These are phyloP conservation scores for Penicillium brevicompactum DNA, from an alignment of 2,329 filamentous ascomycete species.

Conservation along the genomic window DNA sequence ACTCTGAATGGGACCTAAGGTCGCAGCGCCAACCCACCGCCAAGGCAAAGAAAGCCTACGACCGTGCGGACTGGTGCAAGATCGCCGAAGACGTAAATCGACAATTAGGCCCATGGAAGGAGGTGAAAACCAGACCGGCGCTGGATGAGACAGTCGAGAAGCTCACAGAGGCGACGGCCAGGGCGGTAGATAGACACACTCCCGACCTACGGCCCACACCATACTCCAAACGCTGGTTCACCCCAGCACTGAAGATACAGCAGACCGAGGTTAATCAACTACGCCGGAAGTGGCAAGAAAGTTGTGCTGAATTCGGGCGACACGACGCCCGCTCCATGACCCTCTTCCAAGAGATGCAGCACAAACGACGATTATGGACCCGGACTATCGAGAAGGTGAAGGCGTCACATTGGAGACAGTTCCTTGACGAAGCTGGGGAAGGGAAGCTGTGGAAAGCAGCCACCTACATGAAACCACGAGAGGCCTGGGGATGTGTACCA, in stretches of 20 bases:
- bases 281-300: conserved; percentile 21
- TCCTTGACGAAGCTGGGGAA: conserved; percentile 15
- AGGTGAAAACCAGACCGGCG: background rate
- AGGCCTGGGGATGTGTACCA: conserved; percentile 16
- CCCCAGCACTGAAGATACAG: conserved; percentile 24
- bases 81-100: background rate
- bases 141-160: background rate
- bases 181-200: background rate
- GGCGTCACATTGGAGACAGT: conserved; percentile 22
- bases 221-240: conserved; percentile 31
- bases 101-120: background rate
- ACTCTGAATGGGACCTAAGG: background rate
- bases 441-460: conserved; percentile 20
- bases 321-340: conserved; percentile 2
- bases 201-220: background rate
- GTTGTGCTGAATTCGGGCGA: conserved; percentile 11
- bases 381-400: conserved; percentile 8
- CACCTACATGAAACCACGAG: conserved; percentile 13
- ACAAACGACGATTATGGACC: conserved; percentile 21
- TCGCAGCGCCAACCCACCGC: background rate
- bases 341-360: conserved; percentile 14
- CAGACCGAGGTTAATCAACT: conserved; percentile 21
- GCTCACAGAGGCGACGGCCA: background rate
- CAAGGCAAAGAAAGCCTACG: background rate
- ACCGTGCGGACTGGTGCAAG: background rate